These are phyloP conservation scores for Ceratobasidium sp. DNA, from an alignment of 1,284 basidiomycete genomes.

Conservation along the genomic window DNA sequence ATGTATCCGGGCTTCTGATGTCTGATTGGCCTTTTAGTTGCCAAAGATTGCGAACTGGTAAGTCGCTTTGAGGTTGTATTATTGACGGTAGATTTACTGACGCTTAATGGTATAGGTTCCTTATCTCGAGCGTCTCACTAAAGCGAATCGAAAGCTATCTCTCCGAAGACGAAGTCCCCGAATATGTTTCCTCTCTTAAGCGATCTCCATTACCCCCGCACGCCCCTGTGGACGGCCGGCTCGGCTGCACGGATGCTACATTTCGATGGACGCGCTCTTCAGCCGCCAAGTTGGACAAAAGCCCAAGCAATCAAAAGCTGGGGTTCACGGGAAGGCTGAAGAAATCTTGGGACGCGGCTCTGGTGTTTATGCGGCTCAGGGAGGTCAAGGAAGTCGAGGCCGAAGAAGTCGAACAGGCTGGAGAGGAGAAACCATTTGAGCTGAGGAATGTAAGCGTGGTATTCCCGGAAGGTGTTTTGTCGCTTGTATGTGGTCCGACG, in stretches of 20 bases:
- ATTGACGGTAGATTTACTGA: not conserved
- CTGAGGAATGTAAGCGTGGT: conserved; percentile 31
- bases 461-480: conserved; percentile 23
- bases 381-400: not conserved
- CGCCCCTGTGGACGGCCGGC: conserved; percentile 32
- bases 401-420: not conserved
- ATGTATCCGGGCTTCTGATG: not conserved
- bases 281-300: conserved; percentile 23
- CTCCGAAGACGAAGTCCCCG: conserved; percentile 46
- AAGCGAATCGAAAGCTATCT: conserved; percentile 47
- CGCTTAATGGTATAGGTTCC: conserved; percentile 11
- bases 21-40: conserved; percentile 21
- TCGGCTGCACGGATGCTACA: conserved; percentile 43
- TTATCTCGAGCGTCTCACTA: conserved; percentile 35
- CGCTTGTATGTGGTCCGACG: conserved; percentile 43
- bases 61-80: not conserved
- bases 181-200: conserved; percentile 47
- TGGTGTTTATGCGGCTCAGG: conserved; percentile 12
- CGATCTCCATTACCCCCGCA: conserved; percentile 33
- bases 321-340: conserved; percentile 26
- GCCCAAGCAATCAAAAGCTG: conserved; percentile 21
- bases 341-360: conserved; percentile 4
- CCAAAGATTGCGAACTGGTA: conserved; percentile 45
- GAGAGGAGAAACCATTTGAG: conserved; percentile 25
- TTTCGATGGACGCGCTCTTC: conserved; percentile 45